These are phyloP conservation scores for Coemansia sp. DNA, from an alignment of 192 early-diverging fungal genomes.

Conservation along the genomic window DNA sequence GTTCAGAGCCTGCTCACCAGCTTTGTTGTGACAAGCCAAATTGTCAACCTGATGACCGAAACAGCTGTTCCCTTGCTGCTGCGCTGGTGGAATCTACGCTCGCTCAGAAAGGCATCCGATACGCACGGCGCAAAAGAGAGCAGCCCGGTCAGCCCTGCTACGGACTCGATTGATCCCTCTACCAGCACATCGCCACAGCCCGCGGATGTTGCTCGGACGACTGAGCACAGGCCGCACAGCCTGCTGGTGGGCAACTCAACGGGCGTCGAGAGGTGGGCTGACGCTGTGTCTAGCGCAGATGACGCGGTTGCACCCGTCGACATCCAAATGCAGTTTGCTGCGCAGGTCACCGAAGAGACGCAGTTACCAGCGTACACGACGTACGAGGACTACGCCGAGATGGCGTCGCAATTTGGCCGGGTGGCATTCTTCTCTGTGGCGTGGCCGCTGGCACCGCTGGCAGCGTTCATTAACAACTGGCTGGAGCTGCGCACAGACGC, in stretches of 20 bases:
- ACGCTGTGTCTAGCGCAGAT: slow-evolving; percentile 5
- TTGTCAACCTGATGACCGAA: slow-evolving; percentile 73
- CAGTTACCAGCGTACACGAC: slow-evolving; percentile 76
- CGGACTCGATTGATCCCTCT: not conserved
- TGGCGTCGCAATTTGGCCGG: slow-evolving; percentile 91
- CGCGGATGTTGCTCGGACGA: not conserved
- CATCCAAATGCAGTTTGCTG: slow-evolving; percentile 39
- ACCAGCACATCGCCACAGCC: not conserved
- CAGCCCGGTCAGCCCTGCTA: not conserved
- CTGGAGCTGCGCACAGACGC: slow-evolving; percentile 89
- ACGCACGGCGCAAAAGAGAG: not conserved
- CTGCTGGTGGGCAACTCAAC: not conserved
- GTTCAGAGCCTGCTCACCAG: slow-evolving; percentile 61
- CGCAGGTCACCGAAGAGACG: slow-evolving; percentile 38
- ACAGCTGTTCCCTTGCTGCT: slow-evolving; percentile 70
- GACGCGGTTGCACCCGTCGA: slow-evolving; percentile 19
- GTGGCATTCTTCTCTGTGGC: slow-evolving; percentile 80
- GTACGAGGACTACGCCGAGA: slow-evolving; percentile 88
- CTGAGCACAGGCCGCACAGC: not conserved
- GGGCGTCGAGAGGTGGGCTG: slow-evolving; percentile 27
- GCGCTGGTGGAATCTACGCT: slow-evolving; percentile 39
- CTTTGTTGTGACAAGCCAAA: slow-evolving; percentile 83
- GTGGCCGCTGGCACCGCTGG: slow-evolving; percentile 83
- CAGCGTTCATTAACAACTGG: slow-evolving; percentile 87
- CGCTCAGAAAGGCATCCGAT: not conserved